phyloP scores from a whole-genome alignment of 805 yeast species.

The Brettanomyces naardenensis region DNA sequence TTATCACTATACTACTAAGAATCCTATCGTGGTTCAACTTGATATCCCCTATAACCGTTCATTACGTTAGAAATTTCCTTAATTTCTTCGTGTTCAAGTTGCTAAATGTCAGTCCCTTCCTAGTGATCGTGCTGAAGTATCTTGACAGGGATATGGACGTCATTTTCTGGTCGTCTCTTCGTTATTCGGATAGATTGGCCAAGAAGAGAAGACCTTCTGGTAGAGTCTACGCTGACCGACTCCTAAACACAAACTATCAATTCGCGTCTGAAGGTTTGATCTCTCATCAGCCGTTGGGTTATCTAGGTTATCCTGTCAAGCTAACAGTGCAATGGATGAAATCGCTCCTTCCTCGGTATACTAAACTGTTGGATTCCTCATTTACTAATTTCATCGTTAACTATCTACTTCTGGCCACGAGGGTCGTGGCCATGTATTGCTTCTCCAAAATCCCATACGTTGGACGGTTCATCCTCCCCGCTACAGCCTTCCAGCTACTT shows the following conservation, averaged over 20 bases:
- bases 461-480: constrained; percentile 1
- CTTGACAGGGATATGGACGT: constrained; percentile 1
- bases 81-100: neutral
- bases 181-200: neutral
- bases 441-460: constrained; percentile 2
- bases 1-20: neutral
- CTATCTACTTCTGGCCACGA: neutral
- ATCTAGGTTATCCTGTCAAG: neutral
- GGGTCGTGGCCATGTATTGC: neutral
- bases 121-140: constrained; percentile 1
- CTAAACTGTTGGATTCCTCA: neutral
- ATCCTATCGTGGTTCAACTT: neutral
- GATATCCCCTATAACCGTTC: neutral
- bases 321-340: neutral
- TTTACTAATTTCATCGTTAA: neutral
- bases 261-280: constrained; percentile 2
- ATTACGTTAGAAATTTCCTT: neutral
- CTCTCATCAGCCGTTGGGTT: neutral
- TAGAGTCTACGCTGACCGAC: neutral
- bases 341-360: neutral
- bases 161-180: constrained; percentile 1
- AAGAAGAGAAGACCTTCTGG: no score
- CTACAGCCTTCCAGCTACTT: neutral
- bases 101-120: constrained; percentile 1
- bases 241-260: neutral